phyloP scores from a whole-genome alignment of 164 flowering plant species.

The Magnolia sinica region DNA sequence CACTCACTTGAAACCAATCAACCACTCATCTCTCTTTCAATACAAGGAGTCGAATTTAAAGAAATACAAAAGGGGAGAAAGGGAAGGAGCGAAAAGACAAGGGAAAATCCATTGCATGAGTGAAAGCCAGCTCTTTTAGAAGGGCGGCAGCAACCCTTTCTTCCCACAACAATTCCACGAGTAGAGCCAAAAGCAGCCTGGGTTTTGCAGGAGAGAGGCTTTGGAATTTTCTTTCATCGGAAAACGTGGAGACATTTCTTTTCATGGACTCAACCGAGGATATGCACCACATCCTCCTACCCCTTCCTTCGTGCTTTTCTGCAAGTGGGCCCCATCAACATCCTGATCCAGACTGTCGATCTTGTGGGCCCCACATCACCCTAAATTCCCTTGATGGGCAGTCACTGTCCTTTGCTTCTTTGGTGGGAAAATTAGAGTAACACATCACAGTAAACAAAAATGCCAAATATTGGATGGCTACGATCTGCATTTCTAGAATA shows the following conservation, averaged over 20 bases:
- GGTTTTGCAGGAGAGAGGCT: constrained; percentile 17
- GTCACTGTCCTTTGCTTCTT: too few relatives aligned
- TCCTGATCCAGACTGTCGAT: too few relatives aligned
- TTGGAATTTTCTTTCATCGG: constrained; percentile 13
- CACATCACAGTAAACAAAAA: too few relatives aligned
- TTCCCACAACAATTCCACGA: constrained; percentile 1
- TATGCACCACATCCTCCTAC: background rate
- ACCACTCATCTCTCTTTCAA: background rate
- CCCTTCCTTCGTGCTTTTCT: background rate
- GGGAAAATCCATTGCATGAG: constrained; percentile 14
- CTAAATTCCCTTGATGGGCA: too few relatives aligned
- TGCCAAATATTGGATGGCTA: too few relatives aligned
- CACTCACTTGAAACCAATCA: background rate
- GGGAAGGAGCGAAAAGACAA: constrained; percentile 9
- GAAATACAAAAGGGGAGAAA: background rate
- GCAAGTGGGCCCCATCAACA: background rate
- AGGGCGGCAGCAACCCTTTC: constrained; percentile 19
- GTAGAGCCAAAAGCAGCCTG: constrained; percentile 24
- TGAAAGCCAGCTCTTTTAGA: constrained; percentile 5
- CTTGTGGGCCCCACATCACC: too few relatives aligned
- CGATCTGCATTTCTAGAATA: too few relatives aligned
- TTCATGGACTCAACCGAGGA: background rate
- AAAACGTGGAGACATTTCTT: constrained; percentile 1
- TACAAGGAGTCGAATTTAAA: constrained; percentile 2
- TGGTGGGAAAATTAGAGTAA: too few relatives aligned